A percentile compares a stretch with the other conserved stretches of the same genome.
Conservation (phyloP, 1,284 basidiomycete species). For the Pholiota adiposa region DNA sequence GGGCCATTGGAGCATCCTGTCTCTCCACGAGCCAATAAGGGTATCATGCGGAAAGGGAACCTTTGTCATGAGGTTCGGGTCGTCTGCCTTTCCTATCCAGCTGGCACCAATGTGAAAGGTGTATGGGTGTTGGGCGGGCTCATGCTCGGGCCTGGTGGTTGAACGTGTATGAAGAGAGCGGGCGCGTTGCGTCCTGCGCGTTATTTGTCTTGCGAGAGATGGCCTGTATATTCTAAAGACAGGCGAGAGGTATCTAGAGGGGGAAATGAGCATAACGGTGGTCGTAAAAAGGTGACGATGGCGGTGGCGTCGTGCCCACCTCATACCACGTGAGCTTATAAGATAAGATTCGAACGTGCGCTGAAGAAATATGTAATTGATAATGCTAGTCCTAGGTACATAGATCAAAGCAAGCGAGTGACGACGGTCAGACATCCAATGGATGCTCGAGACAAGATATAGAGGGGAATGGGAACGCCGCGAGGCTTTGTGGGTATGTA, state of each 20-base stretch:
- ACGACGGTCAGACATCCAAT: slow-evolving; percentile 10
- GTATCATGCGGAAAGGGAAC: slow-evolving; percentile 67
- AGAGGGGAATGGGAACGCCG: slow-evolving; percentile 3
- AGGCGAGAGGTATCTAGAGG: not conserved
- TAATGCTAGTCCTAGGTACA: slow-evolving; percentile 15
- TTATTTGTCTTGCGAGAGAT: slow-evolving; percentile 14
- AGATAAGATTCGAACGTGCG: not conserved
- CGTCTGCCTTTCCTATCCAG: slow-evolving; percentile 76
- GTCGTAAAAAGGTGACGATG: not conserved
- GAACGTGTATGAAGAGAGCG: slow-evolving; percentile 3
- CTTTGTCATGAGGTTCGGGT: slow-evolving; percentile 40
- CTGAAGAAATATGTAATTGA: not conserved
- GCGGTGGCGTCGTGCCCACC: not conserved
- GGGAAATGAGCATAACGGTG: slow-evolving; percentile 1
- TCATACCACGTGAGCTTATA: not conserved
- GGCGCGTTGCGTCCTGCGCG: slow-evolving; percentile 1
- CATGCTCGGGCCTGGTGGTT: not conserved
- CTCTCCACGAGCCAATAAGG: slow-evolving; percentile 75
- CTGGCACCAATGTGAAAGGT: slow-evolving; percentile 75
- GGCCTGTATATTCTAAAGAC: slow-evolving; percentile 10
- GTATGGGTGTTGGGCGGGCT: slow-evolving; percentile 47
- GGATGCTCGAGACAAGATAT: slow-evolving; percentile 9
- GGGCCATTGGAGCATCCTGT: slow-evolving; percentile 56
- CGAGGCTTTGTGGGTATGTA: slow-evolving; percentile 10
- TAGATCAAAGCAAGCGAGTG: slow-evolving; percentile 23